A percentile compares a stretch with the other conserved stretches of the same genome.
Conservation (phyloP, 2,329 filamentous ascomycete genomes). For the Colletotrichum chrysophilum region DNA sequence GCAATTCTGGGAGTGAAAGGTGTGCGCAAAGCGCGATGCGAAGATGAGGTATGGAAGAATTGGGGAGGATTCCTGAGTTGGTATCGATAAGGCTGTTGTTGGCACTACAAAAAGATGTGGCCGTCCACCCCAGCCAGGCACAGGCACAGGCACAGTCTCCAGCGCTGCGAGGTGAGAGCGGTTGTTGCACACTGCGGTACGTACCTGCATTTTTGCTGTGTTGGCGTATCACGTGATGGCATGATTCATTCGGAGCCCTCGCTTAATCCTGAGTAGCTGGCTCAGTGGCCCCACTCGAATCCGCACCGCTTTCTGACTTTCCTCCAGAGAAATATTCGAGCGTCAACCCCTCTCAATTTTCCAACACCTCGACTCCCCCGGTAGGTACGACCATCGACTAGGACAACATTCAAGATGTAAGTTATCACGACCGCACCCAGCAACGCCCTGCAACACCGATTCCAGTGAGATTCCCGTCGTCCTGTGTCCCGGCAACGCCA, state of each 20-base stretch:
- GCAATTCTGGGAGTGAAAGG: background rate
- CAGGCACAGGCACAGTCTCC: background rate
- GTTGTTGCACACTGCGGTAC: background rate
- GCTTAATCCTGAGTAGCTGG: constrained; percentile 36
- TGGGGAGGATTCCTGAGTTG: background rate
- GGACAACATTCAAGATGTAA: constrained; percentile 45
- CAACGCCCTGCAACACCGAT: constrained; percentile 5
- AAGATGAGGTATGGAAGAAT: background rate
- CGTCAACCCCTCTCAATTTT: constrained; percentile 43
- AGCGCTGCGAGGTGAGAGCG: background rate
- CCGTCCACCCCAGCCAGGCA: background rate
- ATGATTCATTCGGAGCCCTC: constrained; percentile 38
- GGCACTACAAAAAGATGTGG: background rate
- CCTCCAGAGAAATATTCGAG: constrained; percentile 37
- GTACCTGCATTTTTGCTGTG: background rate
- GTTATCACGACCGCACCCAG: constrained; percentile 26
- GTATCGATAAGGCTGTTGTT: background rate
- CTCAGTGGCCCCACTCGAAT: constrained; percentile 40
- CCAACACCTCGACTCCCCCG: constrained; percentile 30
- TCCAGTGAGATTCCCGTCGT: constrained; percentile 4
- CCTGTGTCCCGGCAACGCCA: background rate
- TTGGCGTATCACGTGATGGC: constrained; percentile 27
- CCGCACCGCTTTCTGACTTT: background rate
- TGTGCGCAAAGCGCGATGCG: background rate
- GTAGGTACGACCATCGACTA: constrained; percentile 40